These are phyloP conservation scores for Nitzschia inconspicua DNA, from an alignment of 108 stramenopile species.

Conservation along the genomic window DNA sequence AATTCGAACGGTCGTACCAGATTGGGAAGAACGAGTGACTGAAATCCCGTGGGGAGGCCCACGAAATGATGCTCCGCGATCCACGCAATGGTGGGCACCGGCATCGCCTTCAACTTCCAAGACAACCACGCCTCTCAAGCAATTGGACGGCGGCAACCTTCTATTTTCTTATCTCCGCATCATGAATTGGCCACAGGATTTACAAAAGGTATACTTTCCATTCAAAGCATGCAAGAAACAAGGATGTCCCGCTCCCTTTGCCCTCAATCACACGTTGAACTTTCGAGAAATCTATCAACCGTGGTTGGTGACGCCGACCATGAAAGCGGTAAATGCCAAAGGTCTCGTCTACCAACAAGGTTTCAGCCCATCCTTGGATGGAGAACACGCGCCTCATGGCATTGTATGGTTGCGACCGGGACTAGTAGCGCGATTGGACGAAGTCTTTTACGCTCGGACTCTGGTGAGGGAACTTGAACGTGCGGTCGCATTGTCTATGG, in stretches of 20 bases:
- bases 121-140: slow-evolving; percentile 11
- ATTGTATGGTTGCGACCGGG: slow-evolving; percentile 69
- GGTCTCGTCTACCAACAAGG: slow-evolving; percentile 61
- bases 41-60: slow-evolving; percentile 30
- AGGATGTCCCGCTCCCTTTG: slow-evolving; percentile 56
- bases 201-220: slow-evolving; percentile 47
- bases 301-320: slow-evolving; percentile 50
- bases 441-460: slow-evolving; percentile 35
- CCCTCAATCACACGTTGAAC: slow-evolving; percentile 59
- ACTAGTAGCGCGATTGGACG: slow-evolving; percentile 19
- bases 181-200: slow-evolving; percentile 39
- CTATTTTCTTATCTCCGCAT: slow-evolving; percentile 32
- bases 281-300: slow-evolving; percentile 73
- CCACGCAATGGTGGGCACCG: background rate
- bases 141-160: slow-evolving; percentile 19
- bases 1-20: background rate
- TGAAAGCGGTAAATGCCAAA: slow-evolving; percentile 45
- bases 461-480: slow-evolving; percentile 53
- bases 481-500: slow-evolving; percentile 48
- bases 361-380: slow-evolving; percentile 34
- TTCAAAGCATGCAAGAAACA: slow-evolving; percentile 45
- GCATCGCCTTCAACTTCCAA: too few relatives aligned
- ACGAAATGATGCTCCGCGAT: background rate
- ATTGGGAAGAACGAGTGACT: slow-evolving; percentile 15
- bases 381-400: slow-evolving; percentile 30